A percentile compares a stretch with the other conserved stretches of the same genome.
Conservation (phyloP, 768 basidiomycete species). For the Tricholoma saponaceum region DNA sequence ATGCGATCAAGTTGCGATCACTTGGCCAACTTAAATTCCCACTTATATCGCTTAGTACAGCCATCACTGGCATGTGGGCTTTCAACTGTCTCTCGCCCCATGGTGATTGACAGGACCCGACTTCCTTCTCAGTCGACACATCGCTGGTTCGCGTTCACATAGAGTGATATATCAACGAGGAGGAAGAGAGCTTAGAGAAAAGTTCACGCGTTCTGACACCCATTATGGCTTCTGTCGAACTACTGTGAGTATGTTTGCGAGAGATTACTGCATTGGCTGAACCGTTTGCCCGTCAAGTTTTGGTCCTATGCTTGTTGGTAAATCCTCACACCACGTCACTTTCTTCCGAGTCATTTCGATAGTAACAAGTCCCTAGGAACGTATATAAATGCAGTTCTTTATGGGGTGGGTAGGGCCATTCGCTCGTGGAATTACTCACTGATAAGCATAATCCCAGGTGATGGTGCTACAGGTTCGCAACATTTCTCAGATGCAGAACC, state of each 20-base stretch:
- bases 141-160: too few relatives aligned
- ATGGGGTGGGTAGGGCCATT: conserved; percentile 30
- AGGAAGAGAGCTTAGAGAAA: too few relatives aligned
- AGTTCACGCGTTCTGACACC: too few relatives aligned
- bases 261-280: background rate
- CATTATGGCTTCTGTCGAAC: background rate
- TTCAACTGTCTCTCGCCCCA: too few relatives aligned
- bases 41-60: too few relatives aligned
- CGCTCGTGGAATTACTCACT: background rate
- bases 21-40: too few relatives aligned
- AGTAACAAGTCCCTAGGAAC: conserved; percentile 2
- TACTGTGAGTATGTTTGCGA: background rate
- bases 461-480: conserved; percentile 30
- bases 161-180: too few relatives aligned
- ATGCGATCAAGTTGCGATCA: too few relatives aligned
- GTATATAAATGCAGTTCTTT: conserved; percentile 38
- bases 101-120: too few relatives aligned
- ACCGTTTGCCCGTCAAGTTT: background rate
- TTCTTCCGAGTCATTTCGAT: too few relatives aligned
- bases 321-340: background rate
- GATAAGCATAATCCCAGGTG: conserved; percentile 20
- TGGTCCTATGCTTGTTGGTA: conserved; percentile 3
- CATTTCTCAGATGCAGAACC: background rate
- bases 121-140: too few relatives aligned
- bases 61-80: too few relatives aligned